Base-by-base conservation (phyloP, 371 early-diverging fungal genomes). In the Rhizopus microsporus region DNA sequence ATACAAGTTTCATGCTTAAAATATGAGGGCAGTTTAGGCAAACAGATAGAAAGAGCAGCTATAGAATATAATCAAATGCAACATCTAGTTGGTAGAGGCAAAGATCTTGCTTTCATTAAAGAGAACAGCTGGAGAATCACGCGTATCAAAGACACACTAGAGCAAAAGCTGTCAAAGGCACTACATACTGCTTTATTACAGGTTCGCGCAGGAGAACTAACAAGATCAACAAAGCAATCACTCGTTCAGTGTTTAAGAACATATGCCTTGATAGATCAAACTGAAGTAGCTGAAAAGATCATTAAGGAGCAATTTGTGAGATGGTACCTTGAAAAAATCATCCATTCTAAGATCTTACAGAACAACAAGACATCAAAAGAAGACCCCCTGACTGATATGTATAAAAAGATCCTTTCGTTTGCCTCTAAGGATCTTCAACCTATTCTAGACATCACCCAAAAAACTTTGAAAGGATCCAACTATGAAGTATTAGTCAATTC, bases 1-100 rank as follows among this genome's bases (percentile, higher is more conserved):
- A 12, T 43, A 1, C 43, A 10, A 1, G 43, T n/a, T 43, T 43
- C 6, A 7, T 6, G 43, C 15, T 15, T 5, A 43, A 16, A 43
- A 10, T 10, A 15, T 13, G 6, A 16, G 13, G 8, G 46, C 42
- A 72, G 74, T 35, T 50, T 68, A 0, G 74, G 74, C 6, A 91
- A 91, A 56, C 85, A 88, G 35, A 79, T 93, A 16, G 93, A 93
- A 59, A 84, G 92, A 29, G 91, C 91, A n/a, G 93, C 93, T 8
- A 88, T 89, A 43, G 93, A 93, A 72, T 93, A 82, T 63, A 91
- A 92, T 46, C 92, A 93, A 53, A 84, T 93, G 80, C 89, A 87
- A 57, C 90, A 88, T 64, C 75, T 91, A 2, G 88, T 90, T 2
- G 75, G 78, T 10, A 72, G 83, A 45, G 89, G 88, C n/a, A 76